Evolutionary conservation across 192 early-diverging fungal genomes (phyloP), one percentile per base, ranked within the genome.

Genomic region (Backusella tuberculispora): DNA sequence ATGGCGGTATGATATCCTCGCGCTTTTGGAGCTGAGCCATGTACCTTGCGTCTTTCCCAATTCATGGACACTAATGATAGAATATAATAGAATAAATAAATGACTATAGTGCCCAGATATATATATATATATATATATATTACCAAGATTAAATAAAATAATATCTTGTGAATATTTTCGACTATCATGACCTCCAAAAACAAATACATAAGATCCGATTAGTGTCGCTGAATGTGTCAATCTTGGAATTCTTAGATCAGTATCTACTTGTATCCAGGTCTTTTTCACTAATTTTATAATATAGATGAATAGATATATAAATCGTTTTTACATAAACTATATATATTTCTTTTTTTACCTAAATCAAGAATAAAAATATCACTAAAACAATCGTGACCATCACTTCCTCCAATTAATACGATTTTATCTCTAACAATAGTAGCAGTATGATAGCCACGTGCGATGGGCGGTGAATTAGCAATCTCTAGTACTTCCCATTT

Each of bases 161-260:
- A 96, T 89, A 53, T 96, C 90, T 69, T 87, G 89, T 14, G 92
- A 90, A 78, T 97, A 97, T 34, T 84, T 80, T 17, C 86, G 79
- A 14, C 95, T 95, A 68, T 96, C 93, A 81, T 97, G 95, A 5
- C 95, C 95, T 45, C 94, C 92, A 66, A 96, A 80, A n/a, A 97
- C 85, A 84, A 95, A 97, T 66, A 97, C 76, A 79, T 96, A 97
- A 42, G 92, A 93, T 38, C 95, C 95, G 0, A 97, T 92, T 69
- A 92, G 93, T 21, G 93, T 95, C 3, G 94, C 85, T 13, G 95
- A 90, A 74, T 97, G 95, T 7, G 92, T 90, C 45, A 97, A 83
- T 13, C 95, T 89, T 24, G 91, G 93, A 41, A 91, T 71, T 14
- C 85, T 83, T 47, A 87, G 84, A 47, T 92, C 87, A 37, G 91